A percentile compares a stretch with the other conserved stretches of the same genome.
phyloP scores from a whole-genome alignment of 2,329 filamentous ascomycete species.

The Cladobotryum mycophilum region DNA sequence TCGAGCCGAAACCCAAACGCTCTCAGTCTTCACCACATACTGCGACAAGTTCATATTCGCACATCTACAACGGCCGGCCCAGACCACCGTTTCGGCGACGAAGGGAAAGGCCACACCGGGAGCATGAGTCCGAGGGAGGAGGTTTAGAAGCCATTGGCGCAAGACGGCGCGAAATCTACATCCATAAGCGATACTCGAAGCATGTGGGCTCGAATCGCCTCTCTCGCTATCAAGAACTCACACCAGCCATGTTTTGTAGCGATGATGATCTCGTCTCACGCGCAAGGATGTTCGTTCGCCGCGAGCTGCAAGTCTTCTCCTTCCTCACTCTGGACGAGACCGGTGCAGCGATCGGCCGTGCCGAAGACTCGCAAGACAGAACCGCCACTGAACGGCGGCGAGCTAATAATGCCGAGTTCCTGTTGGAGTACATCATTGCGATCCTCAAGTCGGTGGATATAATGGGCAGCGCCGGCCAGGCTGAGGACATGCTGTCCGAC shows the following conservation, averaged over 20 bases:
- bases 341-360: slow-evolving; percentile 11
- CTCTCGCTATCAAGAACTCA: slow-evolving; percentile 71
- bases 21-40: slow-evolving; percentile 4
- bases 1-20: slow-evolving; percentile 41
- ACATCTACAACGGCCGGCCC: neutral
- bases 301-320: slow-evolving; percentile 77
- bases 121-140: neutral
- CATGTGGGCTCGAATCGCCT: slow-evolving; percentile 76
- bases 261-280: slow-evolving; percentile 66
- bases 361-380: slow-evolving; percentile 4
- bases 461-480: slow-evolving; percentile 70
- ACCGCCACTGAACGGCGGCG: slow-evolving; percentile 24
- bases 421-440: slow-evolving; percentile 79
- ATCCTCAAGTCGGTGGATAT: slow-evolving; percentile 79
- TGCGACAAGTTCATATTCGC: neutral
- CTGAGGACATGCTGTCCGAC: slow-evolving; percentile 71
- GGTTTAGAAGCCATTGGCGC: slow-evolving; percentile 15
- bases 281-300: slow-evolving; percentile 72
- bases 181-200: slow-evolving; percentile 63
- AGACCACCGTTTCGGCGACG: slow-evolving; percentile 1
- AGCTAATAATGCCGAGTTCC: slow-evolving; percentile 69
- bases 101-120: slow-evolving; percentile 7
- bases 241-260: slow-evolving; percentile 56
- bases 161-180: slow-evolving; percentile 67
- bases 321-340: slow-evolving; percentile 48